Base-by-base conservation (phyloP, 352 stramenopile species). In the Thraustochytrium sp. region DNA sequence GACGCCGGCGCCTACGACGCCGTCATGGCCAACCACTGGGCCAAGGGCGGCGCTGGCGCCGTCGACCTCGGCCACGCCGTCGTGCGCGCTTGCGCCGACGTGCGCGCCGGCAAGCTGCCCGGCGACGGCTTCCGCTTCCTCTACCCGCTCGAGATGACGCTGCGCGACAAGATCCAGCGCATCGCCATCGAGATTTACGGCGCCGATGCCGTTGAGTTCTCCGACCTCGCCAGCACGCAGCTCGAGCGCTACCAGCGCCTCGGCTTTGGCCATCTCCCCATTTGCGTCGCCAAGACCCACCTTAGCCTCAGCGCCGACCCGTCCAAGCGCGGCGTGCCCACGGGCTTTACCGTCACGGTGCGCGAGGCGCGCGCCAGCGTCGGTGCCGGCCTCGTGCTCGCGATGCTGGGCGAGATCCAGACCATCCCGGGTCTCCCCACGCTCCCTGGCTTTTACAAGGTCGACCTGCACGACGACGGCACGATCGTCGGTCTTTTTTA, bases 211-310 rank as follows among this genome's bases (percentile, higher is more conserved):
- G 96, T 98, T 29, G 93, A 98, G 84, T 98, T 96, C 88, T 94
- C 90, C 37, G 93, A 98, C 5, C 80, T 95, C 77, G 96, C 96
- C 23, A 92, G 96, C 83, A 92, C 96, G 85, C 96, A 98, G 87
- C 91, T 99, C 55, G 90, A 86, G 2, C 89, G 97, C 53, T 99
- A 98, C 87, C 88, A 92, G 82, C 56, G 84, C 37, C 62, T 84
- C 56, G 92, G 92, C 31, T 94, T 92, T 86, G 90, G 88, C 29
- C 90, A 91, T 21, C 82, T 95, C 26, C 94, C 93, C 8, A 91
- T 99, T 85, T 99, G 97, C 87, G 98, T 98, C 74, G 97, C 97
- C 38, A 99, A 99, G 89, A 99, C 97, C 9, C 96, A 99, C 88
- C 96, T 99, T 88, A 98, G 91, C 72, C 91, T 99, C 85, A 98